Evolutionary conservation across 1,284 basidiomycete genomes (phyloP).

Genomic region (Mrakiaceae sp.): DNA sequence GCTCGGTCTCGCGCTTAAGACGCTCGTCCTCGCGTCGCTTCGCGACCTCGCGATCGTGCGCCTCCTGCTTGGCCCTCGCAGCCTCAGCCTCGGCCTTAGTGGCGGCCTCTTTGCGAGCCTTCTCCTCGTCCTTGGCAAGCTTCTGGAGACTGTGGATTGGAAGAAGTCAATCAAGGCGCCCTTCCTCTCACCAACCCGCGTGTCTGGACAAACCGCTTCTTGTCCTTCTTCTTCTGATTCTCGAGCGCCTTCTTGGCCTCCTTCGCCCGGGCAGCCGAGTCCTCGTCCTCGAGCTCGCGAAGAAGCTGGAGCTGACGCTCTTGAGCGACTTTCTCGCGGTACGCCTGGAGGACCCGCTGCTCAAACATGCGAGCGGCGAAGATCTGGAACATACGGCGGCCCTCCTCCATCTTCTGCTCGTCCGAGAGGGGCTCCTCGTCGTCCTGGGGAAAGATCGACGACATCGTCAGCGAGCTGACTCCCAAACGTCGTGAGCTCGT

Average conservation of each 20-base stretch:
- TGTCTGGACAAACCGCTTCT: conserved; percentile 56
- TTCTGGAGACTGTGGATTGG: conserved; percentile 60
- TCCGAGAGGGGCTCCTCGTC: conserved; percentile 24
- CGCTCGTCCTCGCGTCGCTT: conserved; percentile 63
- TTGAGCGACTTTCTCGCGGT: conserved; percentile 83
- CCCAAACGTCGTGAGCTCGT: conserved; percentile 13
- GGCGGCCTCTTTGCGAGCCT: conserved; percentile 63
- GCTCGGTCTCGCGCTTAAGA: conserved; percentile 56
- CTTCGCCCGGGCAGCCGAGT: conserved; percentile 61
- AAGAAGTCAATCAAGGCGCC: background rate
- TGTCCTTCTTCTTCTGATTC: conserved; percentile 98
- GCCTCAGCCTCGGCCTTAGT: conserved; percentile 69
- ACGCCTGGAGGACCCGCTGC: conserved; percentile 86
- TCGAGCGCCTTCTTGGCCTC: conserved; percentile 92
- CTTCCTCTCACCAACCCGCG: conserved; percentile 21
- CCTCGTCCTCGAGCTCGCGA: conserved; percentile 81
- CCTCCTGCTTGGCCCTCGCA: conserved; percentile 51
- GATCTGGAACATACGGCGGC: conserved; percentile 98
- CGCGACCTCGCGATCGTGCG: conserved; percentile 51
- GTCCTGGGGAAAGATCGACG: background rate
- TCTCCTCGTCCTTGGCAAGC: conserved; percentile 81
- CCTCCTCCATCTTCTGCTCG: conserved; percentile 90
- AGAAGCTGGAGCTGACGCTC: conserved; percentile 77
- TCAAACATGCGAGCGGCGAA: conserved; percentile 99
- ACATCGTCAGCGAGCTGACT: conserved; percentile 23